These are phyloP conservation scores for Scedosporium dehoogii DNA, from an alignment of 2,329 filamentous ascomycete species.

Conservation along the genomic window DNA sequence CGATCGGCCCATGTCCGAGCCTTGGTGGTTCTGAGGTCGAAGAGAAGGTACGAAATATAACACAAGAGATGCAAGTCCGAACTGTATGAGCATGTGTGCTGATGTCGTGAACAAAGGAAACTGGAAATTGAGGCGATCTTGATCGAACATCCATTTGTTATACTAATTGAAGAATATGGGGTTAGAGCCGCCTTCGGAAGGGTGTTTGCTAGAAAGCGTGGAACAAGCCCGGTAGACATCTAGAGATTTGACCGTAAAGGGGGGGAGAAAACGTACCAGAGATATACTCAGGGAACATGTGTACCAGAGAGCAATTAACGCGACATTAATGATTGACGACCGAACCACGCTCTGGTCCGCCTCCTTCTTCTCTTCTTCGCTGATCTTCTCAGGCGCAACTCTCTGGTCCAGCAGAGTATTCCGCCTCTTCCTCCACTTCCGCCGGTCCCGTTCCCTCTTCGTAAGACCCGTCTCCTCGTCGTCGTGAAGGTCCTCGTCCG, in stretches of 20 bases:
- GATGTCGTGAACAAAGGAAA: slow-evolving; percentile 94
- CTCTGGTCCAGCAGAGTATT: slow-evolving; percentile 63
- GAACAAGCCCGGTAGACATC: too few species aligned
- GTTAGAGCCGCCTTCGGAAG: background rate
- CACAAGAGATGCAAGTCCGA: slow-evolving; percentile 65
- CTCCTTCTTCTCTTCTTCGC: slow-evolving; percentile 63
- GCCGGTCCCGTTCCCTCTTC: slow-evolving; percentile 57
- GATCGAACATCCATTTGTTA: slow-evolving; percentile 99
- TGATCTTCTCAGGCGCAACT: slow-evolving; percentile 51
- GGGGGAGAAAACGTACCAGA: slow-evolving; percentile 48
- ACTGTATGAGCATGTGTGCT: slow-evolving; percentile 93
- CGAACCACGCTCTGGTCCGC: slow-evolving; percentile 65
- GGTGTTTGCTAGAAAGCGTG: too few species aligned
- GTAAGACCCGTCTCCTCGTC: slow-evolving; percentile 89
- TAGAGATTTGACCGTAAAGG: background rate
- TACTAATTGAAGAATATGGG: slow-evolving; percentile 46
- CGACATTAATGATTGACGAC: slow-evolving; percentile 61
- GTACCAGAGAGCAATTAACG: slow-evolving; percentile 80
- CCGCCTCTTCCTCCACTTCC: slow-evolving; percentile 54
- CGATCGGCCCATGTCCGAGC: slow-evolving; percentile 38
- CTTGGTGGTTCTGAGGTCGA: slow-evolving; percentile 50
- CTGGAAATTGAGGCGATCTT: slow-evolving; percentile 74
- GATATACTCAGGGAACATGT: slow-evolving; percentile 90
- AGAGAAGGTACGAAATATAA: slow-evolving; percentile 76
- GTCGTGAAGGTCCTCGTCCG: slow-evolving; percentile 65